A percentile compares a stretch with the other conserved stretches of the same genome.
These are phyloP conservation scores for Chenopodium berlandieri DNA, from an alignment of 148 eudicot genomes.

Conservation along the genomic window DNA sequence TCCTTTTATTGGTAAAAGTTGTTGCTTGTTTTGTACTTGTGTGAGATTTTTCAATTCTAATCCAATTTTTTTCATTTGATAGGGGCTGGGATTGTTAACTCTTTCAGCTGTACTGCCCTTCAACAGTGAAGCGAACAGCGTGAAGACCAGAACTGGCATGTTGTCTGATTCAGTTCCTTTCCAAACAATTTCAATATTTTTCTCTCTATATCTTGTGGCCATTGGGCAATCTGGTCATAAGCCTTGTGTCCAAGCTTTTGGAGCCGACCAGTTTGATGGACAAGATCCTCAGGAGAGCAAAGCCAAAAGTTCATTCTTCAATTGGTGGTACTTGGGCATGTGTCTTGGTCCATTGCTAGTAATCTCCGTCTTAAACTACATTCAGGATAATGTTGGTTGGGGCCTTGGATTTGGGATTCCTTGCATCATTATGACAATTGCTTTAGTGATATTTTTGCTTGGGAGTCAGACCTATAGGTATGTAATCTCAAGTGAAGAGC, in stretches of 20 bases:
- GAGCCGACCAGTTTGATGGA: conserved; percentile 91
- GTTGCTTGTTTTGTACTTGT: neutral
- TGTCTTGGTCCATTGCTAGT: conserved; percentile 37
- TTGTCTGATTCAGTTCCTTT: conserved; percentile 32
- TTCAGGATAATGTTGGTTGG: conserved; percentile 84
- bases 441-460: conserved; percentile 54
- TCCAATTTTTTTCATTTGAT: neutral
- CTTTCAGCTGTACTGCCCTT: conserved; percentile 45
- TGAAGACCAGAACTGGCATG: neutral
- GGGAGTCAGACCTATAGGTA: conserved; percentile 65
- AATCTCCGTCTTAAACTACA: conserved; percentile 45
- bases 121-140: conserved; percentile 20
- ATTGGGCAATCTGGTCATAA: conserved; percentile 72
- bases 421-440: conserved; percentile 54
- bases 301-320: conserved; percentile 90
- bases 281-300: conserved; percentile 56
- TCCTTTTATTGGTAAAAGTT: neutral
- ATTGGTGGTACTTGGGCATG: conserved; percentile 75
- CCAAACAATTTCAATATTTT: conserved; percentile 48
- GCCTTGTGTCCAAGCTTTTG: conserved; percentile 90
- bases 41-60: neutral
- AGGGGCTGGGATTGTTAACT: conserved; percentile 74
- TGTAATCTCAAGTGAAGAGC: conserved; percentile 32
- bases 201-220: conserved; percentile 63
- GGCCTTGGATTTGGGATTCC: conserved; percentile 93